Base-by-base conservation (phyloP, 129 eudicot genomes). In the Kitagawia praeruptora region DNA sequence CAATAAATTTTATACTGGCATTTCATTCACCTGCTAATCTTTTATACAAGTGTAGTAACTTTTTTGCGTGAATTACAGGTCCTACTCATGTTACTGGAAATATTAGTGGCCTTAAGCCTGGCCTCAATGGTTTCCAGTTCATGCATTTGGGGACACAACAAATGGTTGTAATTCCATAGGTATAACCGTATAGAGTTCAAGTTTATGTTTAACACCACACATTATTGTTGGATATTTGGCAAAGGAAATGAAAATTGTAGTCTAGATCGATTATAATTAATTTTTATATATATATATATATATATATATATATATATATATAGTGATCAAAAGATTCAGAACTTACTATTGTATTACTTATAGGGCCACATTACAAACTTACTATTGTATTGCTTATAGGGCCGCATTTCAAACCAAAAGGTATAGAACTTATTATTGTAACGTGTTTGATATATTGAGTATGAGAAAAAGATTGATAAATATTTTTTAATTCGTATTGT, bases 61-160 rank as follows among this genome's bases (percentile, higher is more conserved):
- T 21, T 39, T 77, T 9, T 14, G 2, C 4, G 18, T n/a, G 3
- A 38, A 54, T 19, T 74, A 14, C 80, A 88, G 89, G 82, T 74
- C 86, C 93, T 41, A 89, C 93, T 28, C 83, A 87, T 56, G 88
- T 89, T 9, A 84, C 85, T 61, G 90, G 90, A 78, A 84, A 39
- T 45, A 28, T 89, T 34, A 70, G 84, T 74, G 90, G 90, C 77
- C 90, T 89, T 37, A 86, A 75, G 79, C 87, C 90, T 31, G 93
- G 93, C 53, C 88, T 84, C 46, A 90, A 89, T 79, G 93, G 93
- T 75, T 89, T 89, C 90, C 86, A 46, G 90, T 89, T 53, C 93
- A 89, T 73, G 87, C 93, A 47, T 85, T 89, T 74, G 90, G 93
- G 72, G 90, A 89, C 88, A 86, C 90, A 61, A 89, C 93, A 67